Evolutionary conservation across 1,284 basidiomycete species (phyloP).

Genomic region (Puccinia triticina): DNA sequence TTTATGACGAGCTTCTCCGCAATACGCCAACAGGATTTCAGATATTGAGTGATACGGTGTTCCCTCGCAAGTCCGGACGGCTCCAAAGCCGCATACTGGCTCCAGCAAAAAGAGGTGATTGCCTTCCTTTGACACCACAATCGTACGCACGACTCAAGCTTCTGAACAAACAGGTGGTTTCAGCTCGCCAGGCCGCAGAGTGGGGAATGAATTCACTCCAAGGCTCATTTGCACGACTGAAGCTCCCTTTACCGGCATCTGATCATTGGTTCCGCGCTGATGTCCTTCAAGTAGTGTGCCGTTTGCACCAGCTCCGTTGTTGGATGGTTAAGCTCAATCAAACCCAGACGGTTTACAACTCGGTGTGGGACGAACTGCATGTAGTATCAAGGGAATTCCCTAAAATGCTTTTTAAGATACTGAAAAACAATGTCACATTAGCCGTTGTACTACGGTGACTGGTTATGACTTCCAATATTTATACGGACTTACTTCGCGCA

Average conservation of each 20-base stretch:
- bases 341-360: conserved; percentile 62
- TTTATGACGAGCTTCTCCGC: conserved; percentile 58
- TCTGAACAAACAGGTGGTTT: too few species aligned
- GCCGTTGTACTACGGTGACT: neutral
- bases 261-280: too few species aligned
- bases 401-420: neutral
- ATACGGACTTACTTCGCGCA: too few species aligned
- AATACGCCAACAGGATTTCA: conserved; percentile 62
- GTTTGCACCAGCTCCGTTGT: conserved; percentile 60
- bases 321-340: conserved; percentile 62
- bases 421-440: neutral
- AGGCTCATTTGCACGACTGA: too few species aligned
- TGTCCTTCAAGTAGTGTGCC: conserved; percentile 59
- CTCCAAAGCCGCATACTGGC: too few species aligned
- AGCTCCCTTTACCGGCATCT: too few species aligned
- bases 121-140: too few species aligned
- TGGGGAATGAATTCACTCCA: too few species aligned
- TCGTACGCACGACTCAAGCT: too few species aligned
- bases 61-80: conserved; percentile 62
- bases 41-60: conserved; percentile 64
- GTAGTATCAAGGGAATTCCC: too few species aligned
- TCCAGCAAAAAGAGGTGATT: too few species aligned
- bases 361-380: conserved; percentile 52
- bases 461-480: neutral
- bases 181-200: too few species aligned